Conservation (phyloP, 1,284 basidiomycete genomes). For the Tilletia setariae region DNA sequence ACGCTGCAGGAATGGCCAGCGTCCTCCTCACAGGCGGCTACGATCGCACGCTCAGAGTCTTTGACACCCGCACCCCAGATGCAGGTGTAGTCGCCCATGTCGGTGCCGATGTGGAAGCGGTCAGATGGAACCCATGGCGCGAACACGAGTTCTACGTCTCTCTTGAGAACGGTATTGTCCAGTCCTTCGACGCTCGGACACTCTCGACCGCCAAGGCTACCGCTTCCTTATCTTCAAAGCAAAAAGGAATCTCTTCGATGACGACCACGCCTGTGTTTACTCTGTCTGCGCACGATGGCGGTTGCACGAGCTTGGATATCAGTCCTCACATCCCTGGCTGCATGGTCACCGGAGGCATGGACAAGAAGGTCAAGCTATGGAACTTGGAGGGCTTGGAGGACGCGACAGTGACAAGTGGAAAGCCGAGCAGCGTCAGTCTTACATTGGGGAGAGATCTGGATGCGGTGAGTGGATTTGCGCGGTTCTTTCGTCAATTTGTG, state of each 20-base stretch:
- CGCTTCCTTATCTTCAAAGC: slow-evolving; percentile 31
- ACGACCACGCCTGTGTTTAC: slow-evolving; percentile 66
- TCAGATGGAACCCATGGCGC: slow-evolving; percentile 95
- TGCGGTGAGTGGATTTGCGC: slow-evolving; percentile 55
- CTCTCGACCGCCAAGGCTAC: slow-evolving; percentile 54
- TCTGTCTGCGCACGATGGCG: slow-evolving; percentile 89
- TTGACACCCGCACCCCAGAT: slow-evolving; percentile 82
- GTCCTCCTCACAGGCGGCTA: slow-evolving; percentile 88
- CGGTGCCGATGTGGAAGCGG: slow-evolving; percentile 85
- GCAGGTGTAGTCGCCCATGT: slow-evolving; percentile 72
- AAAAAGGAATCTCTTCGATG: slow-evolving; percentile 53
- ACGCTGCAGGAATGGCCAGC: slow-evolving; percentile 37
- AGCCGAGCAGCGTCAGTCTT: slow-evolving; percentile 65
- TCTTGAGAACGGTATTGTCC: slow-evolving; percentile 83
- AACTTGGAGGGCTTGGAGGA: slow-evolving; percentile 66
- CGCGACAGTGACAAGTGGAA: slow-evolving; percentile 36
- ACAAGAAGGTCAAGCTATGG: slow-evolving; percentile 83
- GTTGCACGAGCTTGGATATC: slow-evolving; percentile 84
- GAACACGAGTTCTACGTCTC: slow-evolving; percentile 82
- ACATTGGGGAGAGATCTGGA: slow-evolving; percentile 88
- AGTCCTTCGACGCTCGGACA: slow-evolving; percentile 84
- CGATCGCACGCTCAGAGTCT: slow-evolving; percentile 86
- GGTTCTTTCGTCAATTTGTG: too few species aligned
- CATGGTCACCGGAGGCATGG: slow-evolving; percentile 85
- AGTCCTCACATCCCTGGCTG: slow-evolving; percentile 87